Conservation (phyloP, 2,329 filamentous ascomycete species). For the Dothistroma septosporum region DNA sequence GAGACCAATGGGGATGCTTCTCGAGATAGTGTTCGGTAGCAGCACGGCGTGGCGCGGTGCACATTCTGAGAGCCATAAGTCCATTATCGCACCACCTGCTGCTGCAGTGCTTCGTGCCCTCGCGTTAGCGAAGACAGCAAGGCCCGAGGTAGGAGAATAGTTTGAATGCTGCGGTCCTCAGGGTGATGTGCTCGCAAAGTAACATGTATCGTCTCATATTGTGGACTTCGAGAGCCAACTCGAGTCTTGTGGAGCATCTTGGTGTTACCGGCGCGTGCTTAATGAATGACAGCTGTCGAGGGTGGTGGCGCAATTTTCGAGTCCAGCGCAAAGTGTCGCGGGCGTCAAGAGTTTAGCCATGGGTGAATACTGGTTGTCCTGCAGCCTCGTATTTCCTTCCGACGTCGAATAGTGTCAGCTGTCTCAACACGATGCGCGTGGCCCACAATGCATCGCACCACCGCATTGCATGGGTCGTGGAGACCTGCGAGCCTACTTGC, state of each 20-base stretch:
- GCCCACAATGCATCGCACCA: not conserved
- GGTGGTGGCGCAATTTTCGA: no score
- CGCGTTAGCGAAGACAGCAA: no score
- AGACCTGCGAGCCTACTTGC: no score
- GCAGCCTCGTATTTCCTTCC: not conserved
- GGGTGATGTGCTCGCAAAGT: not conserved
- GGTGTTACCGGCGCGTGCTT: no score
- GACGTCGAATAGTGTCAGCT: not conserved
- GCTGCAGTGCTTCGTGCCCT: not conserved
- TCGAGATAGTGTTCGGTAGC: not conserved
- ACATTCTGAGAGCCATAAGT: not conserved
- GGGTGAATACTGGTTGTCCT: no score
- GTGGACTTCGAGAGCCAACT: not conserved
- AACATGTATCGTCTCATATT: not conserved
- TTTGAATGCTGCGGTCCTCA: not conserved
- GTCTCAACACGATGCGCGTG: not conserved
- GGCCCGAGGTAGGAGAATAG: not conserved
- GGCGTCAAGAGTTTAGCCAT: not conserved
- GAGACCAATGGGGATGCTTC: conserved; percentile 6
- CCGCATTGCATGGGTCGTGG: not conserved
- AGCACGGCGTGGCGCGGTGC: not conserved
- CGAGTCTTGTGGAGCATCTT: no score
- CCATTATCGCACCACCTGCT: not conserved
- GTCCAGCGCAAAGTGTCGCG: no score
- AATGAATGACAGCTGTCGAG: no score